phyloP scores from a whole-genome alignment of 2,329 filamentous ascomycete genomes.

The Davidsoniella virescens region DNA sequence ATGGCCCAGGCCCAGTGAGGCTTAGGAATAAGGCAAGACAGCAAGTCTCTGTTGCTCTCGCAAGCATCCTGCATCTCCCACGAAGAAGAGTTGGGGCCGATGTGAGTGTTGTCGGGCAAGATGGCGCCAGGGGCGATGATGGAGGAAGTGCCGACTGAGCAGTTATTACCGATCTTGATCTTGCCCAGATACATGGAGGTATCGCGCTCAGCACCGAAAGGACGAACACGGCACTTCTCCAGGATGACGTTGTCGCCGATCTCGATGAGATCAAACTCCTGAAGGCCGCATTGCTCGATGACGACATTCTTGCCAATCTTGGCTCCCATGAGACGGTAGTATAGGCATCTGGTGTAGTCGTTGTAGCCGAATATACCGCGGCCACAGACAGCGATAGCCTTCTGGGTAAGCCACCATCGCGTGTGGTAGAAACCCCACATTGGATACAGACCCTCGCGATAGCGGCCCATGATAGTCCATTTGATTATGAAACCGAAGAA shows the following conservation, averaged over 20 bases:
- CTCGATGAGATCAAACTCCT: constrained; percentile 41
- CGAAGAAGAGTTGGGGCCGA: constrained; percentile 40
- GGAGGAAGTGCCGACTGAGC: constrained; percentile 30
- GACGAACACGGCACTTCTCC: constrained; percentile 31
- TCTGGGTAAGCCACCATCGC: constrained; percentile 42
- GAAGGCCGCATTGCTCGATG: constrained; percentile 28
- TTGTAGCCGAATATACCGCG: constrained; percentile 28
- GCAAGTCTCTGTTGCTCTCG: constrained; percentile 31
- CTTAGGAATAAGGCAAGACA: constrained; percentile 22
- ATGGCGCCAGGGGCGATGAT: constrained; percentile 33
- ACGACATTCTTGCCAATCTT: constrained; percentile 35
- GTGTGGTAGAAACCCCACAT: constrained; percentile 45
- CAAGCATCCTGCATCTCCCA: constrained; percentile 34
- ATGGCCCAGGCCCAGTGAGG: constrained; percentile 32
- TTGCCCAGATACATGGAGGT: constrained; percentile 39
- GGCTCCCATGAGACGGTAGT: constrained; percentile 35
- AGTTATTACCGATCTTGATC: constrained; percentile 32
- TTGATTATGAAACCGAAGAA: constrained; percentile 33
- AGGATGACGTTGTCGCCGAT: constrained; percentile 33
- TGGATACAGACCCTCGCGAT: constrained; percentile 36
- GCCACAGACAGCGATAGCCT: constrained; percentile 32
- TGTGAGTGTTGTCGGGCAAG: constrained; percentile 32
- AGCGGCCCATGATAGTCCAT: constrained; percentile 38
- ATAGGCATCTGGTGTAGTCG: constrained; percentile 26
- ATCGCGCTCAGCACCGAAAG: constrained; percentile 39